phyloP scores from a whole-genome alignment of 495 filamentous ascomycete genomes.

The Aspergillus sclerotiicarbonarius region DNA sequence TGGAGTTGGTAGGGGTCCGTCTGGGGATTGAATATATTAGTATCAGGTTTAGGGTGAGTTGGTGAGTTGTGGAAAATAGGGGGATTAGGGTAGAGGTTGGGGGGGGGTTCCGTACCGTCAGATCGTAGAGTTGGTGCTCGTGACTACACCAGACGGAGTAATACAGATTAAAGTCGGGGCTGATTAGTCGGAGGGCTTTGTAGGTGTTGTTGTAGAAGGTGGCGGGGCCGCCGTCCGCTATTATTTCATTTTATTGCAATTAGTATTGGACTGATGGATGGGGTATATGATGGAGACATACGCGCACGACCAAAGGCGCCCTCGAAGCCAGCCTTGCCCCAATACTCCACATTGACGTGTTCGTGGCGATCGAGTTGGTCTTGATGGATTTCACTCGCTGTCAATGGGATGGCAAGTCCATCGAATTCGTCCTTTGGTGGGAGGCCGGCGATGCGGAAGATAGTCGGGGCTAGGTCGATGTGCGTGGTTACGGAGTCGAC shows the following conservation, averaged over 20 bases:
- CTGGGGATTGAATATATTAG: slow-evolving; percentile 19
- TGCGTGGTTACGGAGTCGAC: slow-evolving; percentile 64
- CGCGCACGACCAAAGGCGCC: slow-evolving; percentile 24
- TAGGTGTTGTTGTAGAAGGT: slow-evolving; percentile 50
- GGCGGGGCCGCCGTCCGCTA: not conserved
- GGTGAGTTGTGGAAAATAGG: too few species aligned
- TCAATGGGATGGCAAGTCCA: slow-evolving; percentile 54
- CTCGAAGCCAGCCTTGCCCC: slow-evolving; percentile 48
- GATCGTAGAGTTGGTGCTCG: slow-evolving; percentile 56
- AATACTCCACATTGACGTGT: slow-evolving; percentile 57
- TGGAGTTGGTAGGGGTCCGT: slow-evolving; percentile 51
- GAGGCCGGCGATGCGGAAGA: slow-evolving; percentile 53
- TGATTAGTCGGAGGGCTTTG: slow-evolving; percentile 51
- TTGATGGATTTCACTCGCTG: not conserved
- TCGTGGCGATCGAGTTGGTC: slow-evolving; percentile 32
- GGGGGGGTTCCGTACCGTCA: slow-evolving; percentile 30
- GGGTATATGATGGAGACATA: not conserved
- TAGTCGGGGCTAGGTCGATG: slow-evolving; percentile 66
- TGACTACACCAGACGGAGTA: slow-evolving; percentile 59
- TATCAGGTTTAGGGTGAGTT: too few species aligned
- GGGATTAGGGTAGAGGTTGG: too few species aligned
- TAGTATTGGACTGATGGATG: too few species aligned
- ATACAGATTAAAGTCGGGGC: slow-evolving; percentile 48
- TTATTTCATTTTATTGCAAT: not conserved
- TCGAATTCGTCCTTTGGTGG: slow-evolving; percentile 55